Conservation (phyloP, 2,329 filamentous ascomycete species). For the Calonectria hongkongensis region DNA sequence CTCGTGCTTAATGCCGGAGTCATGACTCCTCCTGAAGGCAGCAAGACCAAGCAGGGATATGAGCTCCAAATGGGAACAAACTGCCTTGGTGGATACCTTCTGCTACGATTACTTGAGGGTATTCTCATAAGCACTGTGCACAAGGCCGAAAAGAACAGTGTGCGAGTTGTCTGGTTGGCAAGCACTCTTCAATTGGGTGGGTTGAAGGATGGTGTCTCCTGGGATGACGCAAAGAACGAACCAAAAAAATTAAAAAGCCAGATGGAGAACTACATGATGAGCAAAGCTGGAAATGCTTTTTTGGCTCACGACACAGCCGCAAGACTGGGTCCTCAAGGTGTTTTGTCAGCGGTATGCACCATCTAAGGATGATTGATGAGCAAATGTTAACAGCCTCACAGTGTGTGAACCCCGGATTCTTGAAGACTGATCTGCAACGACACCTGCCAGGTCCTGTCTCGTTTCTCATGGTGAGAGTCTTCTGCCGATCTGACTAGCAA, state of each 20-base stretch:
- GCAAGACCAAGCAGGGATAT: slow-evolving; percentile 43
- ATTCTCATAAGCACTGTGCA: slow-evolving; percentile 31
- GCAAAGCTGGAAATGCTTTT: slow-evolving; percentile 45
- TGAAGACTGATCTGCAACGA: slow-evolving; percentile 48
- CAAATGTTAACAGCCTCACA: slow-evolving; percentile 26
- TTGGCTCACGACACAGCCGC: slow-evolving; percentile 41
- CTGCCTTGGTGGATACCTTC: slow-evolving; percentile 45
- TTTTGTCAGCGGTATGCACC: slow-evolving; percentile 43
- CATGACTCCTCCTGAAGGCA: slow-evolving; percentile 46
- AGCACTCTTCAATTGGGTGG: slow-evolving; percentile 47
- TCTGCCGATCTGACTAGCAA: not conserved
- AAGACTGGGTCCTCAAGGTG: slow-evolving; percentile 38
- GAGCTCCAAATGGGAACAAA: slow-evolving; percentile 50
- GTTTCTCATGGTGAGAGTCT: slow-evolving; percentile 43
- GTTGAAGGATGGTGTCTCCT: slow-evolving; percentile 43
- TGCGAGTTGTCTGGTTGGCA: slow-evolving; percentile 45
- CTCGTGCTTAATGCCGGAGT: slow-evolving; percentile 48
- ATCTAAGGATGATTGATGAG: not conserved
- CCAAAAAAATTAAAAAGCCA: slow-evolving; percentile 42
- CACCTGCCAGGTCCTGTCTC: slow-evolving; percentile 45
- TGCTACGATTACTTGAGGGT: slow-evolving; percentile 38
- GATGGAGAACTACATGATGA: slow-evolving; percentile 52
- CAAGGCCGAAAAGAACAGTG: slow-evolving; percentile 31
- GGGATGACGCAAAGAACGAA: slow-evolving; percentile 40
- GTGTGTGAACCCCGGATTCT: slow-evolving; percentile 47